phyloP scores from a whole-genome alignment of 805 yeast genomes.

The Wickerhamomyces chambardii region DNA sequence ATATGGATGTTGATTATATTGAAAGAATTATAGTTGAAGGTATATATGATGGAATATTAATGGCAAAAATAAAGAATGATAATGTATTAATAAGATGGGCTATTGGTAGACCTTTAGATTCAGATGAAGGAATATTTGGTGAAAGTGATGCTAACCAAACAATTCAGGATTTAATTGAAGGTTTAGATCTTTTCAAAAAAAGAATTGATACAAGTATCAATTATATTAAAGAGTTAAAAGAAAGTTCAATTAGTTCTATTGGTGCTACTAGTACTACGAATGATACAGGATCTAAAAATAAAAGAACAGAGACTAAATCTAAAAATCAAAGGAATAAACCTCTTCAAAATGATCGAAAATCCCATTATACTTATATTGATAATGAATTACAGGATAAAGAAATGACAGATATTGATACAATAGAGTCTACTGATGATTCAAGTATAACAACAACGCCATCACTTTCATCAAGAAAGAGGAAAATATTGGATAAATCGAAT shows the following conservation, averaged over 20 bases:
- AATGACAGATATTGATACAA: background rate
- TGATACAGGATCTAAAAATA: no score
- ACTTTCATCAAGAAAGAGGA: background rate
- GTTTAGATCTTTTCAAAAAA: no score
- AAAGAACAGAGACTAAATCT: no score
- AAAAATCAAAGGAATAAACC: no score
- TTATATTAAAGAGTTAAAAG: background rate
- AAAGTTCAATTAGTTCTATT: background rate
- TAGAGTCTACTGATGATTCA: no score
- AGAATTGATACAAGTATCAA: background rate
- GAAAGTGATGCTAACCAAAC: no score
- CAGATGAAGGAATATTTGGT: no score
- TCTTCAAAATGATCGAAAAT: no score
- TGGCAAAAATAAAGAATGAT: background rate
- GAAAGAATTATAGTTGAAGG: background rate
- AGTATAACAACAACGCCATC: background rate
- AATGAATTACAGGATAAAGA: background rate
- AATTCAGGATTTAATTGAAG: background rate
- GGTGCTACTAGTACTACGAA: no score
- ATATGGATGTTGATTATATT: no score
- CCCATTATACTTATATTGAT: no score
- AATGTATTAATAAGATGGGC: background rate
- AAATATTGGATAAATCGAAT: background rate
- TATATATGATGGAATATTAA: background rate
- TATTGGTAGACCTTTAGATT: background rate